Evolutionary conservation across 495 filamentous ascomycete species (phyloP).

Genomic region (Xylaria grammica): DNA sequence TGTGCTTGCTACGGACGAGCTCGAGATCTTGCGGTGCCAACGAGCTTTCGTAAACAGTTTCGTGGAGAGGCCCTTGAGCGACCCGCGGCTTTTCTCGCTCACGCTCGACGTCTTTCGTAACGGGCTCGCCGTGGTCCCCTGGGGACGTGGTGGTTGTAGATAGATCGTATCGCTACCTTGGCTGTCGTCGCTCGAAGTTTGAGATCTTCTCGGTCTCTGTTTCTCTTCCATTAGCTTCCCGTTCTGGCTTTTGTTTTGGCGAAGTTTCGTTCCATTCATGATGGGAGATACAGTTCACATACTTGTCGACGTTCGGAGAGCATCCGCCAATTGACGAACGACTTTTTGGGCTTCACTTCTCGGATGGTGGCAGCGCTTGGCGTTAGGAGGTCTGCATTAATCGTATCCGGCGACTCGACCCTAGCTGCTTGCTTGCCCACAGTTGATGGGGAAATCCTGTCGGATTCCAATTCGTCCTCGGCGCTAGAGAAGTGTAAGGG

Average conservation of each 20-base stretch:
- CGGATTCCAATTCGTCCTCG: background rate
- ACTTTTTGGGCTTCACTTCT: conserved; percentile 27
- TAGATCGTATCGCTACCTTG: background rate
- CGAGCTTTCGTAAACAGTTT: conserved; percentile 45
- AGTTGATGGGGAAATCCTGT: background rate
- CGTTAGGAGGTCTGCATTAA: background rate
- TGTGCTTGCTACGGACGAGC: conserved; percentile 38
- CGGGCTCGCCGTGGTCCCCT: background rate
- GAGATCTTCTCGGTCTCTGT: background rate
- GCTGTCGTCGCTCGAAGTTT: conserved; percentile 7
- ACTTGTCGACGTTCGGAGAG: conserved; percentile 29
- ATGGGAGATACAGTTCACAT: conserved; percentile 4
- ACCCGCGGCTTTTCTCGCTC: conserved; percentile 25
- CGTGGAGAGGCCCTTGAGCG: conserved; percentile 26
- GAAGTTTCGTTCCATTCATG: background rate
- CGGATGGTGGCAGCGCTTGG: background rate
- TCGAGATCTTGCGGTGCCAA: conserved; percentile 47
- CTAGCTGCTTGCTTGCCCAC: background rate
- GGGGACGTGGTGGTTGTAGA: background rate
- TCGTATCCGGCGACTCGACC: background rate
- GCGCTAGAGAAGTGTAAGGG: conserved; percentile 11
- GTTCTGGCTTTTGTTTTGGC: background rate
- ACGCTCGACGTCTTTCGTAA: conserved; percentile 21
- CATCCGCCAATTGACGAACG: conserved; percentile 29
- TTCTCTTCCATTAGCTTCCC: conserved; percentile 2